Conservation (phyloP, 2,329 filamentous ascomycete genomes). For the Fusarium staphyleae region DNA sequence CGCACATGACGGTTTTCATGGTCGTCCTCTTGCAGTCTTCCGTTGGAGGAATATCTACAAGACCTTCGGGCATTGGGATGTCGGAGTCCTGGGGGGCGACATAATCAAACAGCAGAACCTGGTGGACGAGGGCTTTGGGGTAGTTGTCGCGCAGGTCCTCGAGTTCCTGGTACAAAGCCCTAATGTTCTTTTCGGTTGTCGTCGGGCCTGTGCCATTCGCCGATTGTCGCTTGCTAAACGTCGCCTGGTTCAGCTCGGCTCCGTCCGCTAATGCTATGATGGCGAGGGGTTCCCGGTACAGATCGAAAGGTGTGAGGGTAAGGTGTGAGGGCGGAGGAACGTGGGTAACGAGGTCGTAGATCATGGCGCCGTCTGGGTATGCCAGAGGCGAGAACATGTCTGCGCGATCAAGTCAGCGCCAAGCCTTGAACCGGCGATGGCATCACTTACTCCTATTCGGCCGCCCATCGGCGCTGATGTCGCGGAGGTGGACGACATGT, state of each 20-base stretch:
- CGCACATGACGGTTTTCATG: constrained; percentile 81
- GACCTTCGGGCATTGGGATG: constrained; percentile 68
- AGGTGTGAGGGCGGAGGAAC: constrained; percentile 81
- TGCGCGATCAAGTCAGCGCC: constrained; percentile 49
- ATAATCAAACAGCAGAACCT: constrained; percentile 82
- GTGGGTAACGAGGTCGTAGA: constrained; percentile 87
- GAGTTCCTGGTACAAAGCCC: constrained; percentile 70
- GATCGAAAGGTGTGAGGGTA: constrained; percentile 85
- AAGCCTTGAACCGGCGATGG: constrained; percentile 6
- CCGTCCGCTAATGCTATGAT: constrained; percentile 88
- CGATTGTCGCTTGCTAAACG: constrained; percentile 63
- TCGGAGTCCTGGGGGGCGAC: constrained; percentile 55
- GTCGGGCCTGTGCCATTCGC: constrained; percentile 58
- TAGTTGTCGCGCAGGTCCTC: constrained; percentile 75
- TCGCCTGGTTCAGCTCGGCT: constrained; percentile 65
- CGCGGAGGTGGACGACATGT: constrained; percentile 82
- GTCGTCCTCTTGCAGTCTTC: constrained; percentile 77
- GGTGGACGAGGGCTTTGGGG: constrained; percentile 78
- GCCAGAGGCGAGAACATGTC: constrained; percentile 93
- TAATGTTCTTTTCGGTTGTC: constrained; percentile 63
- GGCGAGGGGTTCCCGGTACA: constrained; percentile 83
- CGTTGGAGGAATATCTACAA: constrained; percentile 73
- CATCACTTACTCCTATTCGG: constrained; percentile 77
- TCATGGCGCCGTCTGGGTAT: constrained; percentile 83
- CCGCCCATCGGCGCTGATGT: constrained; percentile 83